Percentiles rank a stretch among this genome's conserved stretches.
Evolutionary conservation across 768 basidiomycete species (phyloP).

Genomic region (Infundibulicybe gibba): DNA sequence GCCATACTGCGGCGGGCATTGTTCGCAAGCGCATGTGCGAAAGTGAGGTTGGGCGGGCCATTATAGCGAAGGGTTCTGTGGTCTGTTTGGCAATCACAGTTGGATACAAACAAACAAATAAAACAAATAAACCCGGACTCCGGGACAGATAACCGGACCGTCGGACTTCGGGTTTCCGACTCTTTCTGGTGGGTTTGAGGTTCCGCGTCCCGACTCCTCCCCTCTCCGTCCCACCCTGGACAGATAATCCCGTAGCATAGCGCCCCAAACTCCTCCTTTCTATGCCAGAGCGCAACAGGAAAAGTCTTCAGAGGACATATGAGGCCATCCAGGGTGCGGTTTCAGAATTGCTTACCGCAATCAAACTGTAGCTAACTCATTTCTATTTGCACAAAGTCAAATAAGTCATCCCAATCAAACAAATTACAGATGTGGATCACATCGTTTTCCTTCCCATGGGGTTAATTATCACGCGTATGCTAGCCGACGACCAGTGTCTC

Average conservation of each 20-base stretch:
- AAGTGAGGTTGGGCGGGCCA: too few species aligned
- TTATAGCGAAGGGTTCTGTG: too few species aligned
- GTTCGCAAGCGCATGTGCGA: too few species aligned
- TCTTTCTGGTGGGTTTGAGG: too few species aligned
- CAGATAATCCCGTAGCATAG: background rate
- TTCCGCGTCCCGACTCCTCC: too few species aligned
- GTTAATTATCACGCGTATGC: conserved; percentile 27
- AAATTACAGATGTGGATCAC: conserved; percentile 59
- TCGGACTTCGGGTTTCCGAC: too few species aligned
- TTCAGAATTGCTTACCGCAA: conserved; percentile 61
- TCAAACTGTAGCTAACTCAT: conserved; percentile 68
- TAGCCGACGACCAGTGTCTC: conserved; percentile 68
- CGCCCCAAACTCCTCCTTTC: conserved; percentile 4
- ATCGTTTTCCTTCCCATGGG: conserved; percentile 18
- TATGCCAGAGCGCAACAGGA: conserved; percentile 38
- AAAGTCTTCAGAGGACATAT: conserved; percentile 38
- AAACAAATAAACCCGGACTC: too few species aligned
- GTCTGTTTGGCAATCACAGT: too few species aligned
- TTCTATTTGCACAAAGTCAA: conserved; percentile 58
- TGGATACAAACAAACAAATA: too few species aligned
- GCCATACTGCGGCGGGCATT: too few species aligned
- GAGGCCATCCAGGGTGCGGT: conserved; percentile 46
- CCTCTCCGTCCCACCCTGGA: too few species aligned
- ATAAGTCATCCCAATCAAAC: conserved; percentile 54
- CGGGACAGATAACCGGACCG: too few species aligned